A percentile compares a stretch with the other conserved stretches of the same genome.
Conservation (phyloP, 148 eudicot species). For the Drosera capensis region DNA sequence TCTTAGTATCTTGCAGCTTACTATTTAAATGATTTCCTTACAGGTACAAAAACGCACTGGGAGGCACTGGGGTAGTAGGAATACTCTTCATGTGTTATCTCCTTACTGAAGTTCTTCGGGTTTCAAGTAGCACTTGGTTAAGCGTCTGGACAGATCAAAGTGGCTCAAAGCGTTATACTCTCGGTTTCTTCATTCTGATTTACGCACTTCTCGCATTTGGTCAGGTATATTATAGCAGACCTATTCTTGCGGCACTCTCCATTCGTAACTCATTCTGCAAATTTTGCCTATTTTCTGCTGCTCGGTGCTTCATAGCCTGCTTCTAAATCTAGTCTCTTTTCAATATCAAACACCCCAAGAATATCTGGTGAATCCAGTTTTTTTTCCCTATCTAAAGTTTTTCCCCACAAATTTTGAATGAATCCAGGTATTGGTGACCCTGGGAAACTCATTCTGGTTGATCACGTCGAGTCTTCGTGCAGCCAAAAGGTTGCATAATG, state of each 20-base stretch:
- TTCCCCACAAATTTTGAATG: neutral
- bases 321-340: no score
- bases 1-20: neutral
- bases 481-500: constrained; percentile 46
- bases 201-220: constrained; percentile 43
- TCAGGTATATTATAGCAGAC: constrained; percentile 26
- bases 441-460: constrained; percentile 55
- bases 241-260: neutral
- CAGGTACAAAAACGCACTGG: constrained; percentile 54
- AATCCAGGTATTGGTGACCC: constrained; percentile 42
- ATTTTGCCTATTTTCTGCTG: no score
- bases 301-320: no score
- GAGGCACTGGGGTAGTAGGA: constrained; percentile 53
- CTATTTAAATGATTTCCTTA: neutral
- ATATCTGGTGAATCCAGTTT: no score
- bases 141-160: constrained; percentile 59
- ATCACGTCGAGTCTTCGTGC: constrained; percentile 51
- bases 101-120: constrained; percentile 50
- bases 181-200: constrained; percentile 38
- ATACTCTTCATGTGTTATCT: constrained; percentile 39
- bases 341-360: no score
- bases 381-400: neutral
- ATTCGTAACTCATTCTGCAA: no score
- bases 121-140: constrained; percentile 68
- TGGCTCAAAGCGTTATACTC: constrained; percentile 19